These are phyloP conservation scores for Boechera retrofracta DNA, from an alignment of 345 rosid species.

Conservation along the genomic window DNA sequence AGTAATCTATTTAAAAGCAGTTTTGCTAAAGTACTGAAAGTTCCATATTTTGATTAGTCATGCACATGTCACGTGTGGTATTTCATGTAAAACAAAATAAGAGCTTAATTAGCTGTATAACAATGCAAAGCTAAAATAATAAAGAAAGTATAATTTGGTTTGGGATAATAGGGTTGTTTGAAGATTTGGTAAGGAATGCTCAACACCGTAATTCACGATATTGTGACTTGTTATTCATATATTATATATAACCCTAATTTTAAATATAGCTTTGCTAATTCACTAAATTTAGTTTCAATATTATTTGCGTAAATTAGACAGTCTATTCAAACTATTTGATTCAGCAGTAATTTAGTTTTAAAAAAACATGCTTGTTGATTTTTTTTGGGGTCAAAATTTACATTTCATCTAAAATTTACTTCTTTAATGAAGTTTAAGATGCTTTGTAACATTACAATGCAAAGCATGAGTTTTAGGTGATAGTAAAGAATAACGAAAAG, in stretches of 20 bases:
- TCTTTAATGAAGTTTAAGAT: not conserved
- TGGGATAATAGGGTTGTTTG: slow-evolving; percentile 1
- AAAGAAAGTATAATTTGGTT: not conserved
- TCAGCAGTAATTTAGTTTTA: not conserved
- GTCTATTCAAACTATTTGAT: not conserved
- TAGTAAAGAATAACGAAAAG: slow-evolving; percentile 1
- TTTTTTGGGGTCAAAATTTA: not conserved
- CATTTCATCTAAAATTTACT: not conserved
- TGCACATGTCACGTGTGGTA: not conserved
- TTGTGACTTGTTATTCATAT: not conserved
- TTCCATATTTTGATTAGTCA: not conserved
- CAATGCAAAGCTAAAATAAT: slow-evolving; percentile 5
- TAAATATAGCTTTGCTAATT: not conserved
- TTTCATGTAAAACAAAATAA: not conserved
- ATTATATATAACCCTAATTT: not conserved
- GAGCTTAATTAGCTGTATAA: not conserved
- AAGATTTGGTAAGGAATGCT: slow-evolving; percentile 18
- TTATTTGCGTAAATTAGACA: not conserved
- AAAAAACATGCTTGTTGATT: not conserved
- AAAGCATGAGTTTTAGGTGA: slow-evolving; percentile 21
- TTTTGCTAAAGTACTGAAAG: not conserved
- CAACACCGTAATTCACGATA: slow-evolving; percentile 10
- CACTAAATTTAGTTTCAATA: not conserved
- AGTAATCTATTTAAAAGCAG: not conserved
- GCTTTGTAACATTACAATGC: not conserved